Percentiles rank a stretch among this genome's conserved stretches.
phyloP scores from a whole-genome alignment of 495 filamentous ascomycete genomes.

The Tetracladium setigerum region DNA sequence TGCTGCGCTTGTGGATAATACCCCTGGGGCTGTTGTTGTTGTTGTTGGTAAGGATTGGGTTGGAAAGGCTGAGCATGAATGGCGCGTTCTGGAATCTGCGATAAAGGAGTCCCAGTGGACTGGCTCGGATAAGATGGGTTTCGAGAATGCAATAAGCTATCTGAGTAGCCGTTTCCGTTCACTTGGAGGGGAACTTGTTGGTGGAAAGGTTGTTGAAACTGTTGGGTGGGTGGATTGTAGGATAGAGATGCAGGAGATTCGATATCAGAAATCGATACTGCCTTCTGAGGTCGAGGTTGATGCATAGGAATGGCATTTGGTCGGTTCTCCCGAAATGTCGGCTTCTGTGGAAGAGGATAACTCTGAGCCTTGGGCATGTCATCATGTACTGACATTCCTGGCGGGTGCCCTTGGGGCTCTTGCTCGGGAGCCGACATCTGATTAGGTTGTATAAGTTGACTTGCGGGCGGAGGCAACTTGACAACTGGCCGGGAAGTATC shows the following conservation, averaged over 20 bases:
- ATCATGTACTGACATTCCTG: constrained; percentile 14
- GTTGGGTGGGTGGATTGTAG: constrained; percentile 46
- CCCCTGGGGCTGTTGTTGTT: constrained; percentile 32
- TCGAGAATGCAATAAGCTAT: constrained; percentile 50
- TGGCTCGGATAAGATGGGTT: constrained; percentile 73
- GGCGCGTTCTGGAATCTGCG: constrained; percentile 89
- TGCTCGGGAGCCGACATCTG: constrained; percentile 6
- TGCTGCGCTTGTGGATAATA: constrained; percentile 48
- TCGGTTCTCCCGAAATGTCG: constrained; percentile 70
- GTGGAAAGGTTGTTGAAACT: constrained; percentile 83
- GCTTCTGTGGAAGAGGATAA: constrained; percentile 61
- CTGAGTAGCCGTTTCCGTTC: constrained; percentile 47
- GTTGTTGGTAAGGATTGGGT: constrained; percentile 50
- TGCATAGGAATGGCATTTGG: constrained; percentile 79
- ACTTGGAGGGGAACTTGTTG: constrained; percentile 75
- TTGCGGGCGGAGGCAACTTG: constrained; percentile 65
- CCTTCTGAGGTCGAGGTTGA: constrained; percentile 90
- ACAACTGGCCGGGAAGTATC: constrained; percentile 72
- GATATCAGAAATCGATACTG: constrained; percentile 90
- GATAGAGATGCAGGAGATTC: constrained; percentile 71
- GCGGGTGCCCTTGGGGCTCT: constrained; percentile 12
- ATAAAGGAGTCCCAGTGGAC: constrained; percentile 78
- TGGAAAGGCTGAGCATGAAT: constrained; percentile 93
- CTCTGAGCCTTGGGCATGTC: constrained; percentile 47
- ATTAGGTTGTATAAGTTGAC: constrained; percentile 24